Evolutionary conservation across 2,329 filamentous ascomycete genomes (phyloP).

Genomic region (Alternaria hordeiaustralica): DNA sequence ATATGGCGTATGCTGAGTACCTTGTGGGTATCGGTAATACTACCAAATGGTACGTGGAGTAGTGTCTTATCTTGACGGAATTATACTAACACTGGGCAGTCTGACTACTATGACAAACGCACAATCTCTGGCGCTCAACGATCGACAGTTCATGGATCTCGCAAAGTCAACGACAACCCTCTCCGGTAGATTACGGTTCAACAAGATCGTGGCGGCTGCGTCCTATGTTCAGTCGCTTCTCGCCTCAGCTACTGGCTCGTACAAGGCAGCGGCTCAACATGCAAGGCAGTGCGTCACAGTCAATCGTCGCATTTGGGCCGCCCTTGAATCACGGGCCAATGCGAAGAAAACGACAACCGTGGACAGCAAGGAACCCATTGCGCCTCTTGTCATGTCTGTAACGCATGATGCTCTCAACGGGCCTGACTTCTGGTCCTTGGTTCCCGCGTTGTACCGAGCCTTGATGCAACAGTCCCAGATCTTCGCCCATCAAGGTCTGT

Average conservation of each 20-base stretch:
- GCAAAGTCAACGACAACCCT: conserved; percentile 41
- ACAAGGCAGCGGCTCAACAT: conserved; percentile 55
- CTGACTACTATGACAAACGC: conserved; percentile 38
- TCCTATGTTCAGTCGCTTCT: conserved; percentile 70
- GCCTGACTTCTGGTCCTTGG: conserved; percentile 79
- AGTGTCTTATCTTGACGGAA: neutral
- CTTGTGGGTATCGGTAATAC: conserved; percentile 70
- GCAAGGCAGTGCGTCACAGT: conserved; percentile 58
- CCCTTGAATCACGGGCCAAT: conserved; percentile 53
- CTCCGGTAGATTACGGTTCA: conserved; percentile 49
- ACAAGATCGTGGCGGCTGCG: conserved; percentile 64
- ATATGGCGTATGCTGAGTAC: conserved; percentile 78
- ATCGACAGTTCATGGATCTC: conserved; percentile 38
- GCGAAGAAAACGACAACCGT: conserved; percentile 21
- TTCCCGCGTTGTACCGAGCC: conserved; percentile 74
- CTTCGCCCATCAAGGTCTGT: conserved; percentile 84
- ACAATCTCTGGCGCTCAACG: conserved; percentile 35
- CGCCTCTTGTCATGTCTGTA: conserved; percentile 49
- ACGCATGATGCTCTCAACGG: conserved; percentile 59
- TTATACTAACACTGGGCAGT: conserved; percentile 30
- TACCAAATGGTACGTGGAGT: conserved; percentile 60
- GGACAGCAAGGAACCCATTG: conserved; percentile 21
- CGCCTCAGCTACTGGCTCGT: conserved; percentile 62
- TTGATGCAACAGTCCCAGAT: conserved; percentile 76
- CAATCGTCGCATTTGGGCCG: conserved; percentile 60